Conservation (phyloP, 495 filamentous ascomycete genomes). For the Monascus purpureus region DNA sequence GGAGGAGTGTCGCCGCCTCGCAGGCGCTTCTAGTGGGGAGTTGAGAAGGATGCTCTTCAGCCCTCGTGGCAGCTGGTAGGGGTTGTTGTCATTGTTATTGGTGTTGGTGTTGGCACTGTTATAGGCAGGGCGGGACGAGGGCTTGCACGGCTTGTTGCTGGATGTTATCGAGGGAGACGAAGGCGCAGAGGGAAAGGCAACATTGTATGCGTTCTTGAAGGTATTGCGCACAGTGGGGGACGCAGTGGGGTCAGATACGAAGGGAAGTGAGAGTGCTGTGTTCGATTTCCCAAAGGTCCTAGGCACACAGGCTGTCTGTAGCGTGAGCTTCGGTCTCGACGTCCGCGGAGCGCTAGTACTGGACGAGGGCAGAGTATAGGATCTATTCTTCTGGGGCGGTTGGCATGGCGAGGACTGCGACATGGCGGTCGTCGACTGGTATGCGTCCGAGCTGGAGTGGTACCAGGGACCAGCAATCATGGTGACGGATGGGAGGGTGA, state of each 20-base stretch:
- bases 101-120: constrained; percentile 11
- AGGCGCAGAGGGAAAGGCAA: constrained; percentile 46
- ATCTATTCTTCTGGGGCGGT: constrained; percentile 15
- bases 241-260: constrained; percentile 43
- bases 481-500: constrained; percentile 5
- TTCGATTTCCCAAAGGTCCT: constrained; percentile 39
- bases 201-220: constrained; percentile 64
- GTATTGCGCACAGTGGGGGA: constrained; percentile 76
- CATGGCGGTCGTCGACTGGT: constrained; percentile 1
- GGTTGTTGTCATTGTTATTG: constrained; percentile 21
- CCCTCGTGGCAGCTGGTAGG: constrained; percentile 52
- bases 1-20: constrained; percentile 21
- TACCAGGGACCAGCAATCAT: no score
- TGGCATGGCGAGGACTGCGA: constrained; percentile 15
- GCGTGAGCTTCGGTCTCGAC: constrained; percentile 62
- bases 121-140: constrained; percentile 11
- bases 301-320: constrained; percentile 51
- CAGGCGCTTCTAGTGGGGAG: constrained; percentile 39
- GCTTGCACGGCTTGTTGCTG: constrained; percentile 25
- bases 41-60: constrained; percentile 67
- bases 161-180: constrained; percentile 20
- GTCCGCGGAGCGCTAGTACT: constrained; percentile 19
- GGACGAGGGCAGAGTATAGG: constrained; percentile 12
- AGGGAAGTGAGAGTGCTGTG: constrained; percentile 40
- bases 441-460: no score